Base-by-base conservation (phyloP, 345 rosid species). In the Psidium guajava region DNA sequence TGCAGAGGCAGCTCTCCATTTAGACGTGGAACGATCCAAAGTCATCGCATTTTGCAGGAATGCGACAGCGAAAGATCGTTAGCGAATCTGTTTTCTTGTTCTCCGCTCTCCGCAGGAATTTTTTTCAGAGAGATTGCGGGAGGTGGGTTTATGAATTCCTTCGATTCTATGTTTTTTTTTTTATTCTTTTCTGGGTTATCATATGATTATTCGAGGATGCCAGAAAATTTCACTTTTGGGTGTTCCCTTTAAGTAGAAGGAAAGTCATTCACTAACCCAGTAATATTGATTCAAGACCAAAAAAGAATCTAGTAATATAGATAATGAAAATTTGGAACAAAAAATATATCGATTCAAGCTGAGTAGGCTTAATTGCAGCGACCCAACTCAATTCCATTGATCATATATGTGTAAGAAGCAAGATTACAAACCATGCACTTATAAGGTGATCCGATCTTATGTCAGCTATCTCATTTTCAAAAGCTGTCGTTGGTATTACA, bases 1-100 rank as follows among this genome's bases (percentile, higher is more conserved):
- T 91, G 93, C 95, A 94, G 89, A 89, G 88, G 87, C 91, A 87
- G 86, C 89, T 88, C 61, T 90, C 91, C 32, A 22, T 83, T 36
- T 83, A 56, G 82, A 16, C 54, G 32, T 24, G 82, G 54, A 12
- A 14, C 82, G 5, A 24, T 54, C 61, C 84, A 28, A 54, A 53
- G 49, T 53, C 54, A 47, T 50, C 54, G 27, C 28, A 27, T 13
- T 49, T 51, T 81, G 54, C 54, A 81, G 82, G 36, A 81, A 11
- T 81, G 82, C 27, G n/a, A 47, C 54, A 5, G 27, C 27, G 11
- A 11, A n/a, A n/a, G 20, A 64, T 36, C 42, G 36, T 36, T n/a
- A 16, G 57, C 54, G 64, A 84, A 22, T 42, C 27, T n/a, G 85
- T 84, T 61, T 84, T 84, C 81, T 49, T 56, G 40, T 44, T 61